Evolutionary conservation across 106 monocot genomes (phyloP), one percentile per base, ranked within the genome.

Genomic region (Dendrobium catenatum): DNA sequence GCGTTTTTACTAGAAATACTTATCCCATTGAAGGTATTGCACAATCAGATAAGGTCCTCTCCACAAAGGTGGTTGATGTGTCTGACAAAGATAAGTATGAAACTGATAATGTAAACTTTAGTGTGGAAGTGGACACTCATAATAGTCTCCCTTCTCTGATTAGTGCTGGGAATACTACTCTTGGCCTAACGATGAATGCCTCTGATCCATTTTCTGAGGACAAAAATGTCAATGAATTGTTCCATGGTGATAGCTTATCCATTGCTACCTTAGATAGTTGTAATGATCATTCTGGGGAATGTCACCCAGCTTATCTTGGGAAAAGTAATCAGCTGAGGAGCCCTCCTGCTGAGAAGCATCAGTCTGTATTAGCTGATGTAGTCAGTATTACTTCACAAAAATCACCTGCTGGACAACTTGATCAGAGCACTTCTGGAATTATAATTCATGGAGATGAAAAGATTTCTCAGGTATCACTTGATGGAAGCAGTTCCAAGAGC

Each of bases 311-410:
- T 47, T 54, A 70, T 87, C 72, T 77, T 77, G 72, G 9, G 20
- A 75, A 77, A 77, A 10, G 70, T 33, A 40, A 55, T 16, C 24
- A 73, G 3, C 55, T 64, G 33, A 80, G 51, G 31, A 82, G 64
- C 17, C 42, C 55, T 81, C 47, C 55, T 17, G 70, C 15, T 47
- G 84, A 85, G 44, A 82, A 81, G 58, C 83, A 79, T 81, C 75
- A 24, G 8, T 72, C 48, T 51, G 47, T 48, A 68, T 46, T 9
- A 79, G 26, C 8, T 75, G 77, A 70, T 83, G 43, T 72, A 55
- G 59, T 40, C 79, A 74, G 2, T 78, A 61, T 78, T 49, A 68
- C 11, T 48, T 16, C 68, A 67, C 64, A 40, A 15, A 29, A 61
- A 72, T 79, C 33, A 26, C 41, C 59, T 26, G 43, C 40, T 81